phyloP scores from a whole-genome alignment of 805 yeast genomes.

The Teunomyces funiuensis region DNA sequence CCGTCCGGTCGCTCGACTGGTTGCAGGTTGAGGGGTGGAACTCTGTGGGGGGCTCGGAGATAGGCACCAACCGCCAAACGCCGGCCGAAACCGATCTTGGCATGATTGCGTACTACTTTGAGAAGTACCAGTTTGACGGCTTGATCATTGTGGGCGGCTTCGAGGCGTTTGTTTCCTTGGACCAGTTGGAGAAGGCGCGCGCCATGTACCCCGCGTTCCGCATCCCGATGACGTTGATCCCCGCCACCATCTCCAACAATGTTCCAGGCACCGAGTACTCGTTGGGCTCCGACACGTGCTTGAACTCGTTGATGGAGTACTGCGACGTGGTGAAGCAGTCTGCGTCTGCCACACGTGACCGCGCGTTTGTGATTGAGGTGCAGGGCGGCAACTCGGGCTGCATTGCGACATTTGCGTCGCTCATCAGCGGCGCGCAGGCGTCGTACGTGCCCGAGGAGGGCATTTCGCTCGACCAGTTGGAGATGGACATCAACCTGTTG shows the following conservation, averaged over 20 bases:
- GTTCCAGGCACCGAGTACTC: constrained; percentile 99
- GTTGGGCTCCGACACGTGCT: constrained; percentile 92
- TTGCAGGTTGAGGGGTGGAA: constrained; percentile 86
- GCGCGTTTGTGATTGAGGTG: constrained; percentile 95
- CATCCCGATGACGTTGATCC: constrained; percentile 90
- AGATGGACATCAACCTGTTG: constrained; percentile 72
- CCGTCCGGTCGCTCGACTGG: constrained; percentile 76
- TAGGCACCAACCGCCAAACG: constrained; percentile 89
- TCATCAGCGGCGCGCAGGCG: constrained; percentile 89
- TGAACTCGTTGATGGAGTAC: constrained; percentile 85
- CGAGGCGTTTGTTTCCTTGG: constrained; percentile 88
- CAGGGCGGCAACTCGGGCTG: constrained; percentile 98
- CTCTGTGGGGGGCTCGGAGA: constrained; percentile 89
- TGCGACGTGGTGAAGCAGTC: constrained; percentile 94
- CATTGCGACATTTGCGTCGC: constrained; percentile 81
- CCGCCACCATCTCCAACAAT: constrained; percentile 95
- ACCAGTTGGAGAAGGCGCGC: constrained; percentile 79
- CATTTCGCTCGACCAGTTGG: constrained; percentile 63
- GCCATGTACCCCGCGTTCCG: constrained; percentile 81
- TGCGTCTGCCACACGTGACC: constrained; percentile 90
- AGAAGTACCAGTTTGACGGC: constrained; percentile 85
- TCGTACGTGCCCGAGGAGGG: constrained; percentile 89
- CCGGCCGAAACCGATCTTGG: constrained; percentile 83
- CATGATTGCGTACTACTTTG: constrained; percentile 88
- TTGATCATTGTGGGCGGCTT: constrained; percentile 92